Conservation (phyloP, 352 stramenopile species). For the Phytophthora rubi region DNA sequence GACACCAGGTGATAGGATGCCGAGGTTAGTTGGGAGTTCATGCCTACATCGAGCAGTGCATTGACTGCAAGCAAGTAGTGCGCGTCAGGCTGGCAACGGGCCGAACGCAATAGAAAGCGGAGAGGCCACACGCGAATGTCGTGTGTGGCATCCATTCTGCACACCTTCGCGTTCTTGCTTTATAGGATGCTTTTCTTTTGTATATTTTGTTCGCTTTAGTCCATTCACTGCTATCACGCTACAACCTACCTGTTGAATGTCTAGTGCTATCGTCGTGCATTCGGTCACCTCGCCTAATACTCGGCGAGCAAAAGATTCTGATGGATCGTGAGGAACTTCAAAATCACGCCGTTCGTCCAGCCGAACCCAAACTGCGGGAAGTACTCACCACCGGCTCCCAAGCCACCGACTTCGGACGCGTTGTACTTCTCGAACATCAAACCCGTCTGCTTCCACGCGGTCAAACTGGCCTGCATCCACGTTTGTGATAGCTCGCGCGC, state of each 20-base stretch:
- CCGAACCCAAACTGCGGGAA: conserved; percentile 89
- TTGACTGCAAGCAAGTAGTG: conserved; percentile 33
- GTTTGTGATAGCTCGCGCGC: conserved; percentile 58
- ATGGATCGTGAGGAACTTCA: conserved; percentile 86
- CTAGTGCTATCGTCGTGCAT: conserved; percentile 3
- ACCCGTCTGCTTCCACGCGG: conserved; percentile 69
- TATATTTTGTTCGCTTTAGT: conserved; percentile 7
- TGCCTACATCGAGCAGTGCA: conserved; percentile 26
- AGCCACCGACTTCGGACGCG: conserved; percentile 60
- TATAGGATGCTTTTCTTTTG: conserved; percentile 33
- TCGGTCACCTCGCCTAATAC: conserved; percentile 14
- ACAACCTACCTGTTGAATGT: neutral
- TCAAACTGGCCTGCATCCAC: conserved; percentile 71
- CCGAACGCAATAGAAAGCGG: conserved; percentile 41
- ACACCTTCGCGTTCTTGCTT: conserved; percentile 35
- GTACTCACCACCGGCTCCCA: conserved; percentile 88
- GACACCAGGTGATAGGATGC: conserved; percentile 1
- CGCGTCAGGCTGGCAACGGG: conserved; percentile 23
- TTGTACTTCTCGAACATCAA: conserved; percentile 94
- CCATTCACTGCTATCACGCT: conserved; percentile 10
- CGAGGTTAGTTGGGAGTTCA: conserved; percentile 11
- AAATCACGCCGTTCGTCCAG: conserved; percentile 88
- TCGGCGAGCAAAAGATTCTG: conserved; percentile 63
- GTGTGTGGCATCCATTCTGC: conserved; percentile 36
- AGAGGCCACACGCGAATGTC: conserved; percentile 15